Evolutionary conservation across 805 yeast genomes (phyloP).

Genomic region (Metschnikowia picachoensis): DNA sequence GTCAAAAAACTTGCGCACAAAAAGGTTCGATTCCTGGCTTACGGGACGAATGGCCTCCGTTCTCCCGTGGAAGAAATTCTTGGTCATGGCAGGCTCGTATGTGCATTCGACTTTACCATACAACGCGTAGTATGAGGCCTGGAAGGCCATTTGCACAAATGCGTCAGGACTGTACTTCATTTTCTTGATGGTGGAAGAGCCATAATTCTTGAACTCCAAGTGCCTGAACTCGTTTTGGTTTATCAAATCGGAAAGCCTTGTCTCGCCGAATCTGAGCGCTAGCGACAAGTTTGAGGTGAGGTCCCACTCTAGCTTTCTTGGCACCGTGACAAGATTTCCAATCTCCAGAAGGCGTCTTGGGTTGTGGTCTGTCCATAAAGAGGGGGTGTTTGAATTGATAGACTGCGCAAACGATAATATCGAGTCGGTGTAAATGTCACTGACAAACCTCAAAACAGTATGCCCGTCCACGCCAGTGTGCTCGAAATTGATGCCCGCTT

Average conservation of each 20-base stretch:
- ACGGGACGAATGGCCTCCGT: conserved; percentile 91
- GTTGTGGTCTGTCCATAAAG: conserved; percentile 50
- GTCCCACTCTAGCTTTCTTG: conserved; percentile 87
- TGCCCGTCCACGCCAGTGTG: conserved; percentile 97
- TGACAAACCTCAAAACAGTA: conserved; percentile 81
- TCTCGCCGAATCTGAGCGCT: conserved; percentile 85
- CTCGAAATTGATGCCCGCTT: conserved; percentile 91
- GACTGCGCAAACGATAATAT: conserved; percentile 80
- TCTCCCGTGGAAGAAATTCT: conserved; percentile 80
- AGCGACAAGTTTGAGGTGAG: conserved; percentile 71
- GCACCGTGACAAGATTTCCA: conserved; percentile 51
- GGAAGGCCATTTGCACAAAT: conserved; percentile 89
- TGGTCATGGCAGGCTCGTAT: conserved; percentile 96
- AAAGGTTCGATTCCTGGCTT: conserved; percentile 70
- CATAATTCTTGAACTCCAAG: conserved; percentile 68
- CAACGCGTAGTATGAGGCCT: conserved; percentile 85
- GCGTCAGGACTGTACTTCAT: conserved; percentile 94
- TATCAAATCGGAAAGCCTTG: conserved; percentile 80
- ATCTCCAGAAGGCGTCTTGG: conserved; percentile 27
- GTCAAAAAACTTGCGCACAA: conserved; percentile 83
- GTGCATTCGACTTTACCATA: conserved; percentile 93
- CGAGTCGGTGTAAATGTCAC: conserved; percentile 89
- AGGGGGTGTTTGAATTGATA: conserved; percentile 72
- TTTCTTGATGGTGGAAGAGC: conserved; percentile 72
- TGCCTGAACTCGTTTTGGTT: conserved; percentile 86